Evolutionary conservation across 2,329 filamentous ascomycete genomes (phyloP), one percentile per base, ranked within the genome.

Genomic region (Hirsutella minnesotensis): DNA sequence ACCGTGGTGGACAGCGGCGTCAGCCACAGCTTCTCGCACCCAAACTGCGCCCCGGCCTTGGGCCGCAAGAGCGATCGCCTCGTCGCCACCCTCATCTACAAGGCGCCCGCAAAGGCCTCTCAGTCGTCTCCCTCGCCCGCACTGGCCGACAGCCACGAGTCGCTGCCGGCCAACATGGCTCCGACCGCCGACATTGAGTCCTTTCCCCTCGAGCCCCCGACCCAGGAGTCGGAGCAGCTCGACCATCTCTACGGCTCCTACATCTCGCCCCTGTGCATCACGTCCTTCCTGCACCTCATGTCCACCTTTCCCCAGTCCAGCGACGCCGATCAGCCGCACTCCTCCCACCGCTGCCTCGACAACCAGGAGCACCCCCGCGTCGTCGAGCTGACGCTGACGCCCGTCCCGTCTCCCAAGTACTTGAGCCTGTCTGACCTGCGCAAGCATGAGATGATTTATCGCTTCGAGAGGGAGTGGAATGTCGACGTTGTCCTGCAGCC

Each of bases 391-490:
- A 73, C 73, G 0, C 68, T 86, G 41, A 72, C 75, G 1, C 76
- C 81, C 0, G 70, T 73, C 0, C 78, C 77, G 1, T 69, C 73
- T 9, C 66, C 70, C 2, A 72, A 77, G 53, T 86, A 83, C 62
- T 62, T 85, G 53, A 67, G 78, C 54, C 55, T 90, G 16, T 66
- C 72, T 3, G 83, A 88, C 51, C 66, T 94, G 52, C 76, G 85
- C 49, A 84, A 84, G 56, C 82, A 94, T 59, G 85, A 90, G 64
- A 77, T 79, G 46, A 79, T 94, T 46, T 87, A 85, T 67, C 75
- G 80, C 16, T 94, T 94, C 55, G 86, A 94, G 72, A 76, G 79
- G 48, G 84, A 90, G 60, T 94, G 86, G 86, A 89, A 88, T 55
- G 81, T 92, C 34, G 86, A 94, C 61, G 82, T 90, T 13, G 77